Percentiles rank a stretch among this genome's conserved stretches.
These are phyloP conservation scores for Chlorella sp. DNA, from an alignment of 139 green algal species.

Conservation along the genomic window DNA sequence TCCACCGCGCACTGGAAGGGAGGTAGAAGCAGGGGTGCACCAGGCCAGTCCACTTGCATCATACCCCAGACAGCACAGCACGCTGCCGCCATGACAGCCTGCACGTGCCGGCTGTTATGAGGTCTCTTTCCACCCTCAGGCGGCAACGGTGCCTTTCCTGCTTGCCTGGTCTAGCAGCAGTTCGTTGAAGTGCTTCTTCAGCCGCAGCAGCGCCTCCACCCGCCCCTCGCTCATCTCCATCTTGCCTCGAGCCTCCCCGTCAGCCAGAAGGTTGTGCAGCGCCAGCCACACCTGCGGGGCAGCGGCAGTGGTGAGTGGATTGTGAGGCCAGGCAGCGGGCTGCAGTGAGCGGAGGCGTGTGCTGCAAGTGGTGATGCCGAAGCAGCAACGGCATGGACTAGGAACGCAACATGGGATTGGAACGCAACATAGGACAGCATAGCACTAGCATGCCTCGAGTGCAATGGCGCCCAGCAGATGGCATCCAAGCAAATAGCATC, in stretches of 20 bases:
- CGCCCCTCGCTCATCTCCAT: conserved; percentile 78
- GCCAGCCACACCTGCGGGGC: conserved; percentile 85
- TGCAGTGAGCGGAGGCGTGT: neutral
- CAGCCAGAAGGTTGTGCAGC: conserved; percentile 86
- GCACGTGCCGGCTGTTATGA: neutral
- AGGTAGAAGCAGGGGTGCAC: neutral
- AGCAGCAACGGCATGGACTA: neutral
- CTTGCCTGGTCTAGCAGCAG: conserved; percentile 84
- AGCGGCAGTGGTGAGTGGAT: no score
- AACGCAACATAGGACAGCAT: neutral
- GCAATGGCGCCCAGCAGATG: no score
- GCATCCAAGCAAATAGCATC: no score
- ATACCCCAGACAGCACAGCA: neutral
- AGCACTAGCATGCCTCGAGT: neutral
- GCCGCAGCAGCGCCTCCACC: conserved; percentile 64
- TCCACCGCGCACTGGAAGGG: conserved; percentile 66
- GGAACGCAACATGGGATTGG: no score
- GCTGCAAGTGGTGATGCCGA: neutral
- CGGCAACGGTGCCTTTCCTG: neutral
- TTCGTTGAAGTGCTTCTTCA: conserved; percentile 84
- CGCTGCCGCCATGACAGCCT: no score
- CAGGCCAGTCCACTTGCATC: neutral
- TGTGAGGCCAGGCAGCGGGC: neutral
- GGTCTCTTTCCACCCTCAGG: neutral
- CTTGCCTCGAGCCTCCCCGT: conserved; percentile 71